Percentiles rank a stretch among this genome's conserved stretches.
These are phyloP conservation scores for Groenewaldozyma auringiensis DNA, from an alignment of 1,139 yeast genomes.

Conservation along the genomic window DNA sequence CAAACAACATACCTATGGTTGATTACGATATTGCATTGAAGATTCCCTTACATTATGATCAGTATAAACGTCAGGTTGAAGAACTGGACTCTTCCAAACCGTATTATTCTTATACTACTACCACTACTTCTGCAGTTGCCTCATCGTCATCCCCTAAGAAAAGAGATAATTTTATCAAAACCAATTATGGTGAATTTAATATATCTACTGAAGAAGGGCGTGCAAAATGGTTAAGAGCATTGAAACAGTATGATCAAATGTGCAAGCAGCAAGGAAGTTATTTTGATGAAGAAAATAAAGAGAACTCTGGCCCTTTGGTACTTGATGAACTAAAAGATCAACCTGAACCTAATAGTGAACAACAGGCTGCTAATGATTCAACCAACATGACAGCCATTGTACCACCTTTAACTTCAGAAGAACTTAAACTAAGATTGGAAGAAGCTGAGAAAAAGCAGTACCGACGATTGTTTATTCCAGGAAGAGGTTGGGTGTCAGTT, in stretches of 20 bases:
- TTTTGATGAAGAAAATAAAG: constrained; percentile 1
- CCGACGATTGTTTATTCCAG: constrained; percentile 44
- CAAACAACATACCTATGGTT: not conserved
- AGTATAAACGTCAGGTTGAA: not conserved
- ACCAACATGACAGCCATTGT: not conserved
- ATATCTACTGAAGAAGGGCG: constrained; percentile 24
- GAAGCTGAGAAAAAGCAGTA: constrained; percentile 30
- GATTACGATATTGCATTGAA: not conserved
- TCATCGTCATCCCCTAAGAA: not conserved
- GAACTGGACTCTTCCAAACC: not conserved
- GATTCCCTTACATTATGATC: not conserved
- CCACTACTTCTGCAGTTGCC: not conserved
- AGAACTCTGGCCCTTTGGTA: not conserved
- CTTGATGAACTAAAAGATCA: constrained; percentile 5
- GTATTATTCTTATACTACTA: not conserved
- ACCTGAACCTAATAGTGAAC: not conserved
- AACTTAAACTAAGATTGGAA: constrained; percentile 12
- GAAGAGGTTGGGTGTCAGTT: constrained; percentile 47
- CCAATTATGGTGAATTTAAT: constrained; percentile 28
- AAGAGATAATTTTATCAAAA: constrained; percentile 24
- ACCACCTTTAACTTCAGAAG: constrained; percentile 7
- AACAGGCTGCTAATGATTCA: not conserved
- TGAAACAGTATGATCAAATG: constrained; percentile 1
- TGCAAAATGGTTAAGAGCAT: constrained; percentile 20
- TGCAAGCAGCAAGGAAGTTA: not conserved